A percentile compares a stretch with the other conserved stretches of the same genome.
Evolutionary conservation across 306 rosid genomes (phyloP).

Genomic region (Myrica gale): DNA sequence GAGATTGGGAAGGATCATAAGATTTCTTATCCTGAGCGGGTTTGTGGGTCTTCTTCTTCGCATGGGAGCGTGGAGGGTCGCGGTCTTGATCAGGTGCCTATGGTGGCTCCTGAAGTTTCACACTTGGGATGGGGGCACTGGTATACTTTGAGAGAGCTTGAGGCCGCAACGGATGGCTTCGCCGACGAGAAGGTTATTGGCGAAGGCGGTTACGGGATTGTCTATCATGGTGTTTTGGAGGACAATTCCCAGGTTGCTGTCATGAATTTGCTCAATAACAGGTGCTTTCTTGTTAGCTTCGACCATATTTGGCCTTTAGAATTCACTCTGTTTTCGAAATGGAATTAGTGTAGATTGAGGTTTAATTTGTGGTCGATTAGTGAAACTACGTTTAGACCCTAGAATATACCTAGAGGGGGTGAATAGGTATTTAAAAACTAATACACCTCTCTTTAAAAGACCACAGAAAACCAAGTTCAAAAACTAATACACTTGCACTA

Average conservation of each 20-base stretch:
- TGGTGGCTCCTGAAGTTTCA: constrained; percentile 80
- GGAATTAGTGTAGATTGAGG: background rate
- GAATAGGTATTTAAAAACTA: no score
- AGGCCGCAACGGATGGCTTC: constrained; percentile 65
- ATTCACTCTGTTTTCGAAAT: background rate
- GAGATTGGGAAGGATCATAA: constrained; percentile 82
- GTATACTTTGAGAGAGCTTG: constrained; percentile 89
- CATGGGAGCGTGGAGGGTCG: constrained; percentile 55
- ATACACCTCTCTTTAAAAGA: no score
- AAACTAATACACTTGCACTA: no score
- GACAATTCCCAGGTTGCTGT: constrained; percentile 67
- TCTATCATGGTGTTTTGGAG: constrained; percentile 70
- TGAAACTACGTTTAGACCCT: no score
- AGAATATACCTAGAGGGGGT: no score
- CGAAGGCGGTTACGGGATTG: constrained; percentile 91
- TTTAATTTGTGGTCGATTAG: background rate
- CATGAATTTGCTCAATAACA: constrained; percentile 82
- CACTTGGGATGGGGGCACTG: constrained; percentile 96
- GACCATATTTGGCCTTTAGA: background rate
- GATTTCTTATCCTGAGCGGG: constrained; percentile 65
- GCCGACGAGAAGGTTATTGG: constrained; percentile 73
- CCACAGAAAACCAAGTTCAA: no score
- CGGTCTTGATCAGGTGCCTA: constrained; percentile 46
- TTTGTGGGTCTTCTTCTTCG: constrained; percentile 47
- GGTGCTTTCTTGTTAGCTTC: constrained; percentile 29